These are phyloP conservation scores for Tetrastigma voinierianum DNA, from an alignment of 164 flowering plant genomes.

Conservation along the genomic window DNA sequence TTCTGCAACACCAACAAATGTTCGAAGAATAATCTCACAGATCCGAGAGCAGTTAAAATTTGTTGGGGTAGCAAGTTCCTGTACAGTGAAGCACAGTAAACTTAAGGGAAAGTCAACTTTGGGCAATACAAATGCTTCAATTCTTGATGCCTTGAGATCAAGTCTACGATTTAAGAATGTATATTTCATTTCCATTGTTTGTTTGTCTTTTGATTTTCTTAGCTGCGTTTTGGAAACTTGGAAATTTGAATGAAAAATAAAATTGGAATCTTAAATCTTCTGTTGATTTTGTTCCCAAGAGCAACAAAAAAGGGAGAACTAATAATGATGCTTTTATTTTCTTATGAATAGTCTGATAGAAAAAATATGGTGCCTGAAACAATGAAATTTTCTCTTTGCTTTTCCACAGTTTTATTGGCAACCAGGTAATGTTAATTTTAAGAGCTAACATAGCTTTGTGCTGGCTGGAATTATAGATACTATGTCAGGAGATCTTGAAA, in stretches of 20 bases:
- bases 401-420: background rate
- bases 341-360: too few species aligned
- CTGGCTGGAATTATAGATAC: constrained; percentile 31
- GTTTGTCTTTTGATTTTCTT: background rate
- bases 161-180: constrained; percentile 78
- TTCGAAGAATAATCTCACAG: constrained; percentile 56
- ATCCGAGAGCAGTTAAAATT: constrained; percentile 70
- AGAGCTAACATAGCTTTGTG: background rate
- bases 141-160: constrained; percentile 71
- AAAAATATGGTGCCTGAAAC: too few species aligned
- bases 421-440: background rate
- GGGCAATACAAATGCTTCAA: constrained; percentile 50
- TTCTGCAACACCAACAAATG: constrained; percentile 62
- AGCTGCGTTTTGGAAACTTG: background rate
- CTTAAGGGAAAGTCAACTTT: constrained; percentile 57
- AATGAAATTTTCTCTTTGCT: background rate
- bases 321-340: too few species aligned
- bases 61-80: constrained; percentile 36
- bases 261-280: too few species aligned
- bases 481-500: constrained; percentile 71
- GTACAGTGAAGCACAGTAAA: constrained; percentile 37
- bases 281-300: too few species aligned
- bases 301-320: too few species aligned
- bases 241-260: too few species aligned
- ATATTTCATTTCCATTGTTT: constrained; percentile 2